phyloP scores from a whole-genome alignment of 2,329 filamentous ascomycete species.

The Cladorrhinum sp. region DNA sequence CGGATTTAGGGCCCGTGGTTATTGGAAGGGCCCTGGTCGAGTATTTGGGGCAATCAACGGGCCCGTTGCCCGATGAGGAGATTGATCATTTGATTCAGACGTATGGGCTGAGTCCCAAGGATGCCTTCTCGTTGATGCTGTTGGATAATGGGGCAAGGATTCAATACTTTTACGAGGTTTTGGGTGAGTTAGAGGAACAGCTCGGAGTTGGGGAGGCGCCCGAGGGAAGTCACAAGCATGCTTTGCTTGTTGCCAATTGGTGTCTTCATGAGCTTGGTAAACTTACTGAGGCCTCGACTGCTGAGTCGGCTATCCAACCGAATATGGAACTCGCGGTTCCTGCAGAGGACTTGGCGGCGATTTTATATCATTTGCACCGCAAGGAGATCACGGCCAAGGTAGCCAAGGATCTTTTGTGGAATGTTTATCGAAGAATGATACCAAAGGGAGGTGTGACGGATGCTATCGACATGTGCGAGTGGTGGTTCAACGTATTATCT shows the following conservation, averaged over 20 bases:
- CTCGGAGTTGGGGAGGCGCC: slow-evolving; percentile 10
- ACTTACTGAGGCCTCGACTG: slow-evolving; percentile 50
- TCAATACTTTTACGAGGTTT: slow-evolving; percentile 74
- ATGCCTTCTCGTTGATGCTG: slow-evolving; percentile 75
- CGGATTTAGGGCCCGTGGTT: slow-evolving; percentile 77
- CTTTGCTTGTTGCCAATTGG: slow-evolving; percentile 59
- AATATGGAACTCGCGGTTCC: slow-evolving; percentile 51
- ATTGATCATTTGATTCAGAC: slow-evolving; percentile 58
- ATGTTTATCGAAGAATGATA: slow-evolving; percentile 45
- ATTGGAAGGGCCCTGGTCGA: slow-evolving; percentile 69
- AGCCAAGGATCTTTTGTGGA: slow-evolving; percentile 57
- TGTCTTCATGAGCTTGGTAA: slow-evolving; percentile 74
- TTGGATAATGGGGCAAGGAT: slow-evolving; percentile 76
- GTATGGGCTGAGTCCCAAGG: slow-evolving; percentile 73
- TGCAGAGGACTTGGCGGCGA: slow-evolving; percentile 46
- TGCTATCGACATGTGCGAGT: slow-evolving; percentile 44
- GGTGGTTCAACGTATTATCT: slow-evolving; percentile 56
- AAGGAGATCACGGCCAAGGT: slow-evolving; percentile 54
- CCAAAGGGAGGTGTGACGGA: slow-evolving; percentile 40
- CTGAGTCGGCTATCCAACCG: slow-evolving; percentile 35
- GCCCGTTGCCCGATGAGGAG: slow-evolving; percentile 69
- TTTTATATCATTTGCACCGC: slow-evolving; percentile 47
- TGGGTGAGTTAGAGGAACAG: slow-evolving; percentile 44
- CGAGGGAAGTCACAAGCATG: slow-evolving; percentile 35
- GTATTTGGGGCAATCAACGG: slow-evolving; percentile 61